These are phyloP conservation scores for Penicillium occitanis DNA, from an alignment of 2,329 filamentous ascomycete genomes.

Conservation along the genomic window DNA sequence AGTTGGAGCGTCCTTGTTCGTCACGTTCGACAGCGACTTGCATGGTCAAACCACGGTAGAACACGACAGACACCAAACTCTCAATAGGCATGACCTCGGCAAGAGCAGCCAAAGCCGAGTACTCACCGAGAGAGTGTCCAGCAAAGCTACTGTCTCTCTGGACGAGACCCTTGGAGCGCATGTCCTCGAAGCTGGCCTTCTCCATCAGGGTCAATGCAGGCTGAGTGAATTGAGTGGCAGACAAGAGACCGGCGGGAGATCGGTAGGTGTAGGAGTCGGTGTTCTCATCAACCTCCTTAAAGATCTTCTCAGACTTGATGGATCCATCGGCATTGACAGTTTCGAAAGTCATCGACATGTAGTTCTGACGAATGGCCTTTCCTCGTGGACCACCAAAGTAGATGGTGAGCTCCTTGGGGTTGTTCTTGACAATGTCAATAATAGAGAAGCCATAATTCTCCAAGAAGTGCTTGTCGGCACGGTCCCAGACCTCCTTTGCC, in stretches of 20 bases:
- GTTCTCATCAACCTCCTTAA: constrained; percentile 93
- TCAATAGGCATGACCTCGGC: constrained; percentile 99
- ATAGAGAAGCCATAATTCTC: constrained; percentile 99
- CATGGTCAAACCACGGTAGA: constrained; percentile 99
- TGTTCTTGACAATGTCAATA: constrained; percentile 98
- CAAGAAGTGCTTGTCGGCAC: constrained; percentile 95
- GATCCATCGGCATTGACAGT: constrained; percentile 88
- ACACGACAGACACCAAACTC: constrained; percentile 94
- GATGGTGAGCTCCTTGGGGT: constrained; percentile 97
- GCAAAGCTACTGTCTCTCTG: constrained; percentile 96
- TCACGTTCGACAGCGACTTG: constrained; percentile 98
- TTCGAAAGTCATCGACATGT: constrained; percentile 99
- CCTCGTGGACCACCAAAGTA: constrained; percentile 96
- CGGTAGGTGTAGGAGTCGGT: constrained; percentile 96
- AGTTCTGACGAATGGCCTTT: constrained; percentile 97
- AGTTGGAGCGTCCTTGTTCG: constrained; percentile 88
- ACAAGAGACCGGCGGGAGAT: constrained; percentile 89
- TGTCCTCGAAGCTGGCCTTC: constrained; percentile 99
- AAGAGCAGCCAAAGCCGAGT: constrained; percentile 91
- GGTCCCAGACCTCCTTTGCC: constrained; percentile 96
- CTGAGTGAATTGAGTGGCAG: constrained; percentile 97
- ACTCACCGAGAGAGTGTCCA: constrained; percentile 96
- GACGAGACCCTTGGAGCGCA: constrained; percentile 95
- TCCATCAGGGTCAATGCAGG: constrained; percentile 98
- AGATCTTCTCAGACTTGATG: constrained; percentile 98